Percentiles rank a stretch among this genome's conserved stretches.
Conservation (phyloP, 2,329 filamentous ascomycete species). For the Trichoderma sp. region DNA sequence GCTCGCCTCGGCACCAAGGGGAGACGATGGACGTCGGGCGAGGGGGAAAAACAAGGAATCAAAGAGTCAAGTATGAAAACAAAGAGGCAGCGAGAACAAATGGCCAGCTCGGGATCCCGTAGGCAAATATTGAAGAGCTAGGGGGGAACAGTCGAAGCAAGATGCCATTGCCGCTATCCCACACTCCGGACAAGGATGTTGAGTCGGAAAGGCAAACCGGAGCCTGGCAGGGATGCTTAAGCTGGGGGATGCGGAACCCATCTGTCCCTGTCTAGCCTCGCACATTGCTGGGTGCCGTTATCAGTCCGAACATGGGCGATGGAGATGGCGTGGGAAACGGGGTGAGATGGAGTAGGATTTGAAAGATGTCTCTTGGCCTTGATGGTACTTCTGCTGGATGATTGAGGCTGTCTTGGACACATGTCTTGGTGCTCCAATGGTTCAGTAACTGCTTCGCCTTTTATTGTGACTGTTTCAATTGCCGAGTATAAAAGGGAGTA, state of each 20-base stretch:
- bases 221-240: slow-evolving; percentile 11
- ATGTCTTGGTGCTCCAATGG: no score
- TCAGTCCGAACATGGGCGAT: not conserved
- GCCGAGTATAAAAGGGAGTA: no score
- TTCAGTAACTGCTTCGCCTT: no score
- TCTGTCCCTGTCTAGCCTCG: not conserved
- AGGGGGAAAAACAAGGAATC: not conserved
- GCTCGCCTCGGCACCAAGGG: not conserved
- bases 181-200: slow-evolving; percentile 19
- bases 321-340: slow-evolving; percentile 3
- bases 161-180: slow-evolving; percentile 25
- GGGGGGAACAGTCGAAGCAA: slow-evolving; percentile 12
- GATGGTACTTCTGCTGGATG: not conserved
- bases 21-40: not conserved
- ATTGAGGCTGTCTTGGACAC: no score
- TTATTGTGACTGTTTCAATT: no score
- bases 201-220: slow-evolving; percentile 21
- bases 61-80: no score
- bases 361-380: not conserved
- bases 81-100: not conserved
- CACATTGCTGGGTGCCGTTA: not conserved
- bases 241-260: not conserved
- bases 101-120: not conserved
- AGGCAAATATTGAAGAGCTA: slow-evolving; percentile 10
- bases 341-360: not conserved